Percentiles rank a stretch among this genome's conserved stretches.
phyloP scores from a whole-genome alignment of 257 asterid genomes.

The Forsythia viridissima region DNA sequence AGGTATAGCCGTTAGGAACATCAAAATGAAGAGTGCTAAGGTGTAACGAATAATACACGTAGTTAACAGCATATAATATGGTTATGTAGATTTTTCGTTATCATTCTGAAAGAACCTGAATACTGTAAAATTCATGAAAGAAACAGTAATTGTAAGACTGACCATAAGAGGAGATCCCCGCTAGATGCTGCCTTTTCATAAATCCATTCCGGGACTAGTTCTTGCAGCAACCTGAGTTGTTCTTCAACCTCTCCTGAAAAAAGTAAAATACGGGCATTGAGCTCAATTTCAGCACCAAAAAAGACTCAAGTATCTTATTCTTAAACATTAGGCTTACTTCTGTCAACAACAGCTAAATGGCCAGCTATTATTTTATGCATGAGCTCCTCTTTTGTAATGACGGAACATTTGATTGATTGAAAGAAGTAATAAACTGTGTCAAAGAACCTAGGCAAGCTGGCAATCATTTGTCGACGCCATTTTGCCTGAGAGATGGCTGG shows the following conservation, averaged over 20 bases:
- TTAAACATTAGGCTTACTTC: conserved; percentile 44
- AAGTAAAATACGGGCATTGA: conserved; percentile 4
- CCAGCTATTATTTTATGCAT: conserved; percentile 50
- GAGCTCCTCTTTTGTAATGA: conserved; percentile 69
- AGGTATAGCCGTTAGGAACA: not conserved
- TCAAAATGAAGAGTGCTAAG: not conserved
- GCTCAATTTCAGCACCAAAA: not conserved
- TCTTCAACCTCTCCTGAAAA: conserved; percentile 76
- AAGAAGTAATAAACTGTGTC: conserved; percentile 60
- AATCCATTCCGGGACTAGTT: conserved; percentile 88
- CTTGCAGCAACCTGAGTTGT: conserved; percentile 67
- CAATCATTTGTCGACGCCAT: conserved; percentile 59
- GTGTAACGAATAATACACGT: not conserved
- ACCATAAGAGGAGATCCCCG: conserved; percentile 75
- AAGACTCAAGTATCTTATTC: not conserved
- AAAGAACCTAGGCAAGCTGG: conserved; percentile 68
- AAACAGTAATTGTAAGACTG: conserved; percentile 16
- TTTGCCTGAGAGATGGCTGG: conserved; percentile 92
- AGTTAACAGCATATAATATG: not conserved
- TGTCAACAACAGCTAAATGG: conserved; percentile 49
- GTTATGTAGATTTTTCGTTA: not conserved
- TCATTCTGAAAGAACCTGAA: not conserved
- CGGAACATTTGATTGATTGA: conserved; percentile 67
- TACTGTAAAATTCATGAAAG: not conserved
- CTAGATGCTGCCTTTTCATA: conserved; percentile 52